These are phyloP conservation scores for Rhododendron mucronatum DNA, from an alignment of 148 eudicot species.

Conservation along the genomic window DNA sequence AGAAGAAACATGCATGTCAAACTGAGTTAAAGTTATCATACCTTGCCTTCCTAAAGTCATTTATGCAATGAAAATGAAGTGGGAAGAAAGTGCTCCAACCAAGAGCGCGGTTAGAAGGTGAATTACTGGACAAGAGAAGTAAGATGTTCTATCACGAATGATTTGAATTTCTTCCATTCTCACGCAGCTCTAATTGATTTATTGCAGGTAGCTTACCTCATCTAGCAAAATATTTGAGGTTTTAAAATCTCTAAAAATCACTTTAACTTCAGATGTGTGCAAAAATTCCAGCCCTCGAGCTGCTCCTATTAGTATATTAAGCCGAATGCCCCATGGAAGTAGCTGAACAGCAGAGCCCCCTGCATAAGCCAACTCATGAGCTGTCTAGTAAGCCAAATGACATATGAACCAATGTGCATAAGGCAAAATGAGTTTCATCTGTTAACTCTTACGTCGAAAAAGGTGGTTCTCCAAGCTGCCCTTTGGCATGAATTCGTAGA, in stretches of 20 bases:
- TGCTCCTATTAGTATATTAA: constrained; percentile 75
- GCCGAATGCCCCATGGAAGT: constrained; percentile 78
- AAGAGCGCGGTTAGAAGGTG: background rate
- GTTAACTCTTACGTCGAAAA: constrained; percentile 59
- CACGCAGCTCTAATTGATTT: background rate
- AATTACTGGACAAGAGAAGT: background rate
- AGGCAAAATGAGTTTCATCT: background rate
- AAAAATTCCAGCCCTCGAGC: constrained; percentile 74
- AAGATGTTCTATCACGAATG: background rate
- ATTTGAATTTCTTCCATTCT: constrained; percentile 1
- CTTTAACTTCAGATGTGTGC: constrained; percentile 56
- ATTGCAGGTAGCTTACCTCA: constrained; percentile 42
- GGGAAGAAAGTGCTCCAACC: background rate
- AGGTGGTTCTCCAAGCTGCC: constrained; percentile 89
- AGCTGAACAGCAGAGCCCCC: constrained; percentile 77
- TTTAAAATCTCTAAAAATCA: constrained; percentile 78
- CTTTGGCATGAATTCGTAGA: constrained; percentile 74
- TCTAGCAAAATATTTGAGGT: constrained; percentile 83
- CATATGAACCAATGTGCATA: background rate
- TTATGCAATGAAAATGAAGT: background rate
- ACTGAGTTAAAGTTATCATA: background rate
- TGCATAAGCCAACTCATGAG: constrained; percentile 12
- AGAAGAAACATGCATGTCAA: background rate
- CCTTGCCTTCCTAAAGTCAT: background rate
- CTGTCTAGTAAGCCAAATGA: background rate